Conservation (phyloP, 164 flowering plant genomes). For the Tinospora cordifolia region DNA sequence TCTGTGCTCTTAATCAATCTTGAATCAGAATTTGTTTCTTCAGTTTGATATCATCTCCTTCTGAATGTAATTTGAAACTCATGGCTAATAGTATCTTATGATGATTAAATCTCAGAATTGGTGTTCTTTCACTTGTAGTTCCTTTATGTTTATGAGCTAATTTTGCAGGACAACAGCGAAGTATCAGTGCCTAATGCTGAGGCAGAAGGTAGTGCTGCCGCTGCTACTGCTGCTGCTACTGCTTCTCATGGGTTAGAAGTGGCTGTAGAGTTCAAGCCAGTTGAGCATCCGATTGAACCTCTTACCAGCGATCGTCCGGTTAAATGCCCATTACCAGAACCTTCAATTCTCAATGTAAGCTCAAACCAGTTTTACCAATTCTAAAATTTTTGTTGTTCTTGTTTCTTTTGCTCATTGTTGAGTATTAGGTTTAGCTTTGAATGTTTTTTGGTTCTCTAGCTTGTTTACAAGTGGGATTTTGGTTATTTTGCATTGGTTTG, state of each 20-base stretch:
- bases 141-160: neutral
- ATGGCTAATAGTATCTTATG: neutral
- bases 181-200: slow-evolving; percentile 45
- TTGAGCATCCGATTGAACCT: slow-evolving; percentile 86
- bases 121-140: neutral
- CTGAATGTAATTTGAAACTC: neutral
- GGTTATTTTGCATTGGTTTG: neutral
- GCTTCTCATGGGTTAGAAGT: slow-evolving; percentile 73
- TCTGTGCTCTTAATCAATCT: too few species aligned
- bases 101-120: neutral
- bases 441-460: neutral
- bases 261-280: slow-evolving; percentile 80
- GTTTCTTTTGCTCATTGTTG: neutral
- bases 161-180: slow-evolving; percentile 54
- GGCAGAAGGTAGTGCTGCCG: slow-evolving; percentile 22
- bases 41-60: neutral
- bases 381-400: neutral
- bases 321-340: slow-evolving; percentile 88
- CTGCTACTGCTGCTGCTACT: slow-evolving; percentile 20
- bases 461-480: neutral
- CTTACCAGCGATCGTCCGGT: slow-evolving; percentile 72
- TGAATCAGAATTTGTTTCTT: too few species aligned
- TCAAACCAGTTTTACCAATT: slow-evolving; percentile 7
- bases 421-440: neutral
- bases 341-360: slow-evolving; percentile 90